Evolutionary conservation across 2,329 filamentous ascomycete genomes (phyloP), one percentile per base, ranked within the genome.

Genomic region (Talaromyces funiculosus): DNA sequence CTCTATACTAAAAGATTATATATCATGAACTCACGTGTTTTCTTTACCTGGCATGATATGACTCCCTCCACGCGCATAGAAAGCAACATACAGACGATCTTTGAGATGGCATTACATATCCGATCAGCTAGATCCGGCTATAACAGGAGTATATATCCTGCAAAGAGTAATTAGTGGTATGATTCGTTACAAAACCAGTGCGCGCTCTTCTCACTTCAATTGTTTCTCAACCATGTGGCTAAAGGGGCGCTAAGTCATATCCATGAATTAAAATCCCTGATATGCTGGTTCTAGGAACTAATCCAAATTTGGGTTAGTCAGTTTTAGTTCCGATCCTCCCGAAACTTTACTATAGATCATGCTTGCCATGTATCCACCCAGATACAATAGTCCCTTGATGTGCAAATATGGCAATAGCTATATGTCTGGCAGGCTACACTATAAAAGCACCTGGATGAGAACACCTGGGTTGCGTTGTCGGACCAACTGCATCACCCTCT

Each of bases 1-100:
- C n/a, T n/a, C n/a, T n/a, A n/a, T n/a, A n/a, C n/a, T n/a, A n/a
- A n/a, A n/a, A n/a, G n/a, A n/a, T 35, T 6, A 1, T 53, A 35
- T 53, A 26, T 47, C 43, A 47, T 37, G 26, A 33, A 63, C 65
- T 63, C 55, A 68, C 69, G 62, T 71, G 53, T 72, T 68, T 67
- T 71, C 67, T 47, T 66, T 63, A 10, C 59, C 67, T 42, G 67
- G 64, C 69, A 71, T 68, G 1, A 35, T 66, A 31, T 66, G 42
- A 3, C 16, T 45, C 9, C 66, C 68, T 51, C 66, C 66, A 29
- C 69, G 67, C 14, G 62, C 65, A 53, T 72, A 67, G 26, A 73
- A 66, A n/a, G 58, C 67, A 58, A 72, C 61, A 56, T 72, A 72
- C 16, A 71, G 60, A n/a, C 69, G 67, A 42, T 71, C 65, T 67